Evolutionary conservation across 176 grass and related monocot species (phyloP).

Genomic region (Eragrostis curvula): DNA sequence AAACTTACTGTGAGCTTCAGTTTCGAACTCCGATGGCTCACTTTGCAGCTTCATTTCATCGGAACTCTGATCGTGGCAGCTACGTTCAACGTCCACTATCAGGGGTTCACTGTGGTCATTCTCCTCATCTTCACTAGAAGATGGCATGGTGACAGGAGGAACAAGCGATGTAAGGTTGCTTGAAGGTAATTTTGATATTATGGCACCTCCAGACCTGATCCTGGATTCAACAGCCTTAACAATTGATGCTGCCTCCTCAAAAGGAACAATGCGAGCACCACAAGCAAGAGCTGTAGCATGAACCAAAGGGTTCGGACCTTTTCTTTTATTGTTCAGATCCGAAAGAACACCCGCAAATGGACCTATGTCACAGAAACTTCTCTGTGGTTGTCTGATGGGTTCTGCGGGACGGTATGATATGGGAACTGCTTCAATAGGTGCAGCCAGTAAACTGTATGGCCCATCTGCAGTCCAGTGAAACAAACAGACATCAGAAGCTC

Average conservation of each 20-base stretch:
- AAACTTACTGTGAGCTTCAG: slow-evolving; percentile 42
- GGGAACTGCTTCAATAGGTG: slow-evolving; percentile 78
- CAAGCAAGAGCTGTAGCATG: slow-evolving; percentile 89
- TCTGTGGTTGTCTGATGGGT: slow-evolving; percentile 33
- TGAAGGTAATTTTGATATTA: slow-evolving; percentile 52
- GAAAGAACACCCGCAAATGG: slow-evolving; percentile 30
- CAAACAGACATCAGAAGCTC: slow-evolving; percentile 25
- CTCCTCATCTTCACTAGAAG: slow-evolving; percentile 49
- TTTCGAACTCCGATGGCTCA: slow-evolving; percentile 40
- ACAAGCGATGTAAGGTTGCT: slow-evolving; percentile 26
- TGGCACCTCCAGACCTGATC: slow-evolving; percentile 79
- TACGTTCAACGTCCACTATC: not conserved
- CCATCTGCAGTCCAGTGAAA: slow-evolving; percentile 48
- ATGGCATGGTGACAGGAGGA: slow-evolving; percentile 39
- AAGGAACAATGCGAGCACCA: slow-evolving; percentile 73
- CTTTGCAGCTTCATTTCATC: slow-evolving; percentile 41
- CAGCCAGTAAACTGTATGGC: slow-evolving; percentile 37
- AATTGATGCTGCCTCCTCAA: slow-evolving; percentile 59
- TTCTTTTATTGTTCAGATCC: slow-evolving; percentile 38
- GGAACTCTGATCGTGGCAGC: slow-evolving; percentile 26
- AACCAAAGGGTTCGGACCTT: slow-evolving; percentile 48
- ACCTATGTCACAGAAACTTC: slow-evolving; percentile 31
- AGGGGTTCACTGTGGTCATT: slow-evolving; percentile 34
- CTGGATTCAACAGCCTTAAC: slow-evolving; percentile 75
- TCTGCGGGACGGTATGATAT: slow-evolving; percentile 72